Evolutionary conservation across 2,329 filamentous ascomycete genomes (phyloP), one percentile per base, ranked within the genome.

Genomic region (Ophiostoma tasmaniense): DNA sequence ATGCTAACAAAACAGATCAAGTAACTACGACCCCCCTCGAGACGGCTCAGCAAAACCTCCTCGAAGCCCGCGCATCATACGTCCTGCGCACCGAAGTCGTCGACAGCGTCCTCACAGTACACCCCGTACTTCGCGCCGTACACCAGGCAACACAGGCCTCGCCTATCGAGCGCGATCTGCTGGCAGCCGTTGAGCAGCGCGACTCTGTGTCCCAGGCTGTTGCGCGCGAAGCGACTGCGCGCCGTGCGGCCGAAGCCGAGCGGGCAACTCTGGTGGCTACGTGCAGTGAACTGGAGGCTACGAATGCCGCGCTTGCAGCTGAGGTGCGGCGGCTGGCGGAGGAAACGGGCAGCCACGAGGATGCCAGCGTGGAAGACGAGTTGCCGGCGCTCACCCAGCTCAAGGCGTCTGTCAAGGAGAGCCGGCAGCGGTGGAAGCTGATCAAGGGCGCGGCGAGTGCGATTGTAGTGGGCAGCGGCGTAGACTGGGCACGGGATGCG

Each of bases 391-490:
- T 92, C 33, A 79, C 83, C 45, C 79, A 79, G 66, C 79, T 89
- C 13, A 86, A 92, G 74, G 78, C 76, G 6, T 83, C 88, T 55
- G 79, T 90, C 70, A 87, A 84, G 74, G 80, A 81, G 28, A 89
- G 87, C 76, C 85, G 85, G 71, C 86, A 87, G 73, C 84, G 85
- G 74, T 92, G 89, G 88, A 87, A 87, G 74, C 87, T 89, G 25
- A 85, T 94, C 77, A 95, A 94, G 79, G 90, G 87, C 30, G 86
- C 92, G 59, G 84, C 90, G n/a, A 90, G 90, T 74, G 91, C 90
- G 22, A 84, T 93, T 68, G 85, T 96, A 64, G 90, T 87, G 5
- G 91, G 90, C 2, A 96, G 92, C 77, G 92, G 92, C 64, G 82
- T 95, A 68, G 88, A 96, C 75, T 96, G 92, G 92, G 87, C 87